Base-by-base conservation (phyloP, 106 monocot genomes). In the Acorus gramineus region DNA sequence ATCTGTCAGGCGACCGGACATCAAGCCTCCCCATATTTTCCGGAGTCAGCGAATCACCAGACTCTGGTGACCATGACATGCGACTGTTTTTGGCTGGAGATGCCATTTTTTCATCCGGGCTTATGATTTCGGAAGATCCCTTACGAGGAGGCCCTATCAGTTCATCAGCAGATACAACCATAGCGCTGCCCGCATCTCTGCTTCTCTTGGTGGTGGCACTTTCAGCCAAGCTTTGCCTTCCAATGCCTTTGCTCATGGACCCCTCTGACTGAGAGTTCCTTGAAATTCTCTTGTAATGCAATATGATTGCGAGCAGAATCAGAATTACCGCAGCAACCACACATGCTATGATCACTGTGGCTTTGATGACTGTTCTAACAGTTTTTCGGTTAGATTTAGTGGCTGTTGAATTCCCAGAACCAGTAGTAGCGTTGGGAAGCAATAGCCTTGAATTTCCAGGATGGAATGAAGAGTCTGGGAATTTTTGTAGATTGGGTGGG, bases 401-500 rank as follows among this genome's bases (percentile, higher is more conserved):
- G 46, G 71, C 50, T n/a, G 74, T 44, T 64, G 75, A 44, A 63
- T 14, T 75, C 5, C 50, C 57, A 11, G 79, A 64, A 55, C 84
- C 77, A 52, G 86, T 58, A 48, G 71, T 47, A 53, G 68, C 77
- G 50, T 70, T 52, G 46, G 91, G 96, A 46, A 71, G 67, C 56
- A 65, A 52, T 67, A 96, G 70, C 46, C 76, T 80, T 4, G 87
- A 55, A 70, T 96, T 96, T 68, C 96, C 96, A 7, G 96, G 96
- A 43, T 88, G 91, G 80, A 96, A 96, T 55, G 91, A 82, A 70
- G 96, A 96, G 54, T 96, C 91, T 14, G 91, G 96, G 56, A 96
- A 96, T 73, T 83, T 96, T 72, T 80, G 78, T 55, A 96, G 78
- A 66, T 88, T 96, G 44, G 57, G 57, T 9, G 96, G 96, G 52